Conservation (phyloP, 257 asterid genomes). For the Knoxia roxburghii region DNA sequence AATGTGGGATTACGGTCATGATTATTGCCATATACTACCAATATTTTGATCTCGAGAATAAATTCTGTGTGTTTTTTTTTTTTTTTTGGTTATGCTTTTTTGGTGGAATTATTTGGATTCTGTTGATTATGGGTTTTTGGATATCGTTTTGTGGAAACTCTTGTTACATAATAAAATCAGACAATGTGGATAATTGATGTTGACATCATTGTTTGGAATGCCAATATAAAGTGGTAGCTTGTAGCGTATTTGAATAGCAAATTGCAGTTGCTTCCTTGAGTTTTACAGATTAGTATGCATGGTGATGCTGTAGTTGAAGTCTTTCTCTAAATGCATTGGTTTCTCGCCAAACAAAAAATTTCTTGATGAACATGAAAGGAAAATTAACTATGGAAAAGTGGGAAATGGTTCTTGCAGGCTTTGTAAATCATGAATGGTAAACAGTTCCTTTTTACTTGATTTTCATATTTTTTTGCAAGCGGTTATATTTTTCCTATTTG, state of each 20-base stretch:
- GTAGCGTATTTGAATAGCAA: background rate
- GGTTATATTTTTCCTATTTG: background rate
- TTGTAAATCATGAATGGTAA: background rate
- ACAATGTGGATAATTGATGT: background rate
- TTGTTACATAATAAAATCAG: background rate
- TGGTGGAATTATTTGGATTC: conserved; percentile 1
- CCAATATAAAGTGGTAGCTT: background rate
- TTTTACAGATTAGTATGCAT: background rate
- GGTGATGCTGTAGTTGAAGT: background rate
- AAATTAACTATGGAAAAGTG: background rate
- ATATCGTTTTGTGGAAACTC: background rate
- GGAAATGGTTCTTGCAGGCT: background rate
- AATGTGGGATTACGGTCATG: background rate
- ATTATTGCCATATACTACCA: background rate
- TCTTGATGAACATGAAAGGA: background rate
- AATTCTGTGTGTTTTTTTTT: background rate
- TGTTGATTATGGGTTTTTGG: background rate
- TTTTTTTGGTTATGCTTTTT: background rate
- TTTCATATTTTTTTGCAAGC: background rate
- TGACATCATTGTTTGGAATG: background rate
- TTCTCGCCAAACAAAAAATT: background rate
- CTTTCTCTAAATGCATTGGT: background rate
- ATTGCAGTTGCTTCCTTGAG: background rate
- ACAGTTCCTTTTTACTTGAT: background rate
- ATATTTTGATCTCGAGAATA: background rate